Conservation (phyloP, 192 early-diverging fungal genomes). For the Neocallimastix lanati region DNA sequence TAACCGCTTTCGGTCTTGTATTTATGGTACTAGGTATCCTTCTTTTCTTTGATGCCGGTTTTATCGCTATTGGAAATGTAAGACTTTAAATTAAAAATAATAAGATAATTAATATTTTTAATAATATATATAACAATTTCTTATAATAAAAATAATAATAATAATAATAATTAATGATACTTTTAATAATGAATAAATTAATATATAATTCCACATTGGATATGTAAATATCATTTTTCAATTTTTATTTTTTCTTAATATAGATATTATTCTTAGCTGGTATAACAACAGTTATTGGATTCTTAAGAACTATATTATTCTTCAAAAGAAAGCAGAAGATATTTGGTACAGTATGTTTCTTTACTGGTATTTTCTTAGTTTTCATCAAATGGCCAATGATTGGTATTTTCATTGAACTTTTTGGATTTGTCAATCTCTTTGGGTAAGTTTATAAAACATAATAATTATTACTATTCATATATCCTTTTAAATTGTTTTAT, state of each 20-base stretch:
- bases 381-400: slow-evolving; percentile 77
- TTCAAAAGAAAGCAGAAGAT: slow-evolving; percentile 75
- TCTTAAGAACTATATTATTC: slow-evolving; percentile 64
- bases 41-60: slow-evolving; percentile 84
- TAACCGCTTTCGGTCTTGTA: slow-evolving; percentile 79
- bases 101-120: background rate
- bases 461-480: too few relatives aligned
- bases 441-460: slow-evolving; percentile 48
- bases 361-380: slow-evolving; percentile 72
- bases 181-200: too few relatives aligned
- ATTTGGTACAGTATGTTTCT: slow-evolving; percentile 74
- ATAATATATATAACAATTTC: background rate
- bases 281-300: slow-evolving; percentile 73
- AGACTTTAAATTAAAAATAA: background rate
- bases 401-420: slow-evolving; percentile 72
- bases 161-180: background rate
- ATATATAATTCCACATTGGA: too few relatives aligned
- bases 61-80: slow-evolving; percentile 94
- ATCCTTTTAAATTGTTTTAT: too few relatives aligned
- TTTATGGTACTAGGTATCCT: slow-evolving; percentile 85
- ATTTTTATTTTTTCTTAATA: slow-evolving; percentile 1
- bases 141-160: background rate
- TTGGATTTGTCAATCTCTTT: slow-evolving; percentile 96
- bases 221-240: background rate
- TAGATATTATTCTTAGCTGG: slow-evolving; percentile 82